These are phyloP conservation scores for Collariella sp. DNA, from an alignment of 495 filamentous ascomycete genomes.

Conservation along the genomic window DNA sequence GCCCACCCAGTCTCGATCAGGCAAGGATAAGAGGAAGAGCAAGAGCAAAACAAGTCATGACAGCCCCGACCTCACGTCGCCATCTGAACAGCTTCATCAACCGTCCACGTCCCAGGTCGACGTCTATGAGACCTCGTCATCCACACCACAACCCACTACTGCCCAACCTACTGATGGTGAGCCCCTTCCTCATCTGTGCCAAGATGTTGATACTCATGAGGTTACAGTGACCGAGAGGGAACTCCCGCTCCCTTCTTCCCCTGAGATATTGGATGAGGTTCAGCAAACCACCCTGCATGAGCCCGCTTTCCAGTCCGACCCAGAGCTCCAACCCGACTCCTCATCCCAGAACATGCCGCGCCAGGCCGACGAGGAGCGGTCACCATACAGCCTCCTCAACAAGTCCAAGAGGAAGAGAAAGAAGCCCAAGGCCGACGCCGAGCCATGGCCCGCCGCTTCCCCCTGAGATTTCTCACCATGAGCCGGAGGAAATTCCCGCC, in stretches of 20 bases:
- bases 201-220: background rate
- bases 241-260: background rate
- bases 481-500: slow-evolving; percentile 8
- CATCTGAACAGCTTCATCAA: background rate
- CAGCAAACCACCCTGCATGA: slow-evolving; percentile 6
- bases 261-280: slow-evolving; percentile 4
- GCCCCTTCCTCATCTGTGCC: background rate
- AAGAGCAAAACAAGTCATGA: slow-evolving; percentile 5
- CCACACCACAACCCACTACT: background rate
- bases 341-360: slow-evolving; percentile 10
- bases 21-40: slow-evolving; percentile 4
- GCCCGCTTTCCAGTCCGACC: background rate
- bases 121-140: slow-evolving; percentile 3
- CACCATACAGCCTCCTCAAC: slow-evolving; percentile 22
- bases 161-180: slow-evolving; percentile 1
- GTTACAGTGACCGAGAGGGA: background rate
- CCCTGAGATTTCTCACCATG: slow-evolving; percentile 4
- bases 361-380: slow-evolving; percentile 10
- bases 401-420: slow-evolving; percentile 24
- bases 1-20: background rate
- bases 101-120: background rate
- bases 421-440: slow-evolving; percentile 11
- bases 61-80: background rate
- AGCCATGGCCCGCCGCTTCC: slow-evolving; percentile 19
- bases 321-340: background rate